phyloP scores from a whole-genome alignment of 441 rosid species.

The Adansonia madagascariensis region DNA sequence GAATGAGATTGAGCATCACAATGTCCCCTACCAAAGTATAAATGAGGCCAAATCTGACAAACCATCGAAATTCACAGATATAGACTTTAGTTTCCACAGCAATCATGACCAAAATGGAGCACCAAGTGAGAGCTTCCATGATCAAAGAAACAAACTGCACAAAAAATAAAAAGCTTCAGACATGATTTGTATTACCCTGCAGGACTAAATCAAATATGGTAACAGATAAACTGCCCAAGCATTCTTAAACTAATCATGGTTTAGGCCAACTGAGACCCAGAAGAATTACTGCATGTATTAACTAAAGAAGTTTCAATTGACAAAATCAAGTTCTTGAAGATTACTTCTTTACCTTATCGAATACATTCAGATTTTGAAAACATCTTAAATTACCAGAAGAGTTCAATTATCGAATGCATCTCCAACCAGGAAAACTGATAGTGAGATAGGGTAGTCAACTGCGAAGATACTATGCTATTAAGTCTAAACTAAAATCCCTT shows the following conservation, averaged over 20 bases:
- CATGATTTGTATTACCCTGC: neutral
- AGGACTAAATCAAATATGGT: neutral
- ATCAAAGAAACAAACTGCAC: slow-evolving; percentile 66
- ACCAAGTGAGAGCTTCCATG: slow-evolving; percentile 76
- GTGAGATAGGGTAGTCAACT: neutral
- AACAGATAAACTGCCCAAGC: neutral
- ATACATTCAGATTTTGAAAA: too few species aligned
- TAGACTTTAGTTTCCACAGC: slow-evolving; percentile 78
- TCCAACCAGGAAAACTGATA: slow-evolving; percentile 5
- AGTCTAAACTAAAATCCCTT: neutral
- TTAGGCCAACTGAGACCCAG: neutral
- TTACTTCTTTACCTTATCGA: too few species aligned
- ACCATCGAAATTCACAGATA: slow-evolving; percentile 82
- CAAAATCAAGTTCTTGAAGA: too few species aligned
- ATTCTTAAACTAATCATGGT: neutral
- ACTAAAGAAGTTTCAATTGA: too few species aligned
- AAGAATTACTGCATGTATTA: too few species aligned
- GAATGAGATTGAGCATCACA: slow-evolving; percentile 70
- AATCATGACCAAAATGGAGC: slow-evolving; percentile 75
- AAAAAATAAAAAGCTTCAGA: slow-evolving; percentile 22
- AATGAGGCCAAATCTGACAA: slow-evolving; percentile 79
- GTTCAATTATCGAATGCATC: neutral
- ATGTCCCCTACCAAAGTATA: slow-evolving; percentile 84
- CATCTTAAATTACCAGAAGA: neutral
- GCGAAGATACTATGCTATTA: slow-evolving; percentile 9